Percentiles rank a stretch among this genome's conserved stretches.
phyloP scores from a whole-genome alignment of 352 stramenopile genomes.

The Phytophthora colocasiae region DNA sequence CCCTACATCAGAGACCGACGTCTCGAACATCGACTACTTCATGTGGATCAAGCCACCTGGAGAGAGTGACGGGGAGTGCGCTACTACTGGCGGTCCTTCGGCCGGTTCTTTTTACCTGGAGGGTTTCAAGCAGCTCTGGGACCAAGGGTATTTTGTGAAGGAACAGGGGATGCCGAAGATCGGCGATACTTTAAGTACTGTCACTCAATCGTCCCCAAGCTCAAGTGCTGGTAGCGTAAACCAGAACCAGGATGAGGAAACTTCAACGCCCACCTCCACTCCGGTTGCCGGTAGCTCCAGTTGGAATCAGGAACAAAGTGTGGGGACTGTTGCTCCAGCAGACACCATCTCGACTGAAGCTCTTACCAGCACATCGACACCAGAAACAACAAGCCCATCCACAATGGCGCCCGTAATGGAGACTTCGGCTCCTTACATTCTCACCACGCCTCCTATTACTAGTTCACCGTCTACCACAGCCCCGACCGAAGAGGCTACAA shows the following conservation, averaged over 20 bases:
- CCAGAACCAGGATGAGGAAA: constrained; percentile 4
- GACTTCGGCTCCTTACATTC: constrained; percentile 9
- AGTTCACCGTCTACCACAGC: constrained; percentile 1
- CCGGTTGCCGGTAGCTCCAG: constrained; percentile 18
- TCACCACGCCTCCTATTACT: constrained; percentile 10
- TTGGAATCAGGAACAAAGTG: constrained; percentile 20
- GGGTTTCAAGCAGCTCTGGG: constrained; percentile 61
- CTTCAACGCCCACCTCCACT: constrained; percentile 3
- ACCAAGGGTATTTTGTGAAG: constrained; percentile 66
- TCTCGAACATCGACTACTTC: constrained; percentile 64
- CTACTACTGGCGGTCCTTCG: constrained; percentile 39
- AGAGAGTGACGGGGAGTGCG: constrained; percentile 66
- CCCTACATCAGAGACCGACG: constrained; percentile 47
- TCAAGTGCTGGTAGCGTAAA: constrained; percentile 13
- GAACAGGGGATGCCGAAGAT: constrained; percentile 28
- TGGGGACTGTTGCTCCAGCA: constrained; percentile 25
- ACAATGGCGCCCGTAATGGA: constrained; percentile 3
- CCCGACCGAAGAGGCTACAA: constrained; percentile 1
- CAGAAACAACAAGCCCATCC: constrained; percentile 7
- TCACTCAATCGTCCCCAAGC: constrained; percentile 1
- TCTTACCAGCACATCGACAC: constrained; percentile 1
- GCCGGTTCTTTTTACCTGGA: constrained; percentile 63
- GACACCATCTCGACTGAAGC: constrained; percentile 13
- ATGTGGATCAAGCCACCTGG: constrained; percentile 72
- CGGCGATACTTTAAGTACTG: constrained; percentile 11